Percentiles rank a stretch among this genome's conserved stretches.
Evolutionary conservation across 108 stramenopile species (phyloP).

Genomic region (Pseudonitzschia multiseries): DNA sequence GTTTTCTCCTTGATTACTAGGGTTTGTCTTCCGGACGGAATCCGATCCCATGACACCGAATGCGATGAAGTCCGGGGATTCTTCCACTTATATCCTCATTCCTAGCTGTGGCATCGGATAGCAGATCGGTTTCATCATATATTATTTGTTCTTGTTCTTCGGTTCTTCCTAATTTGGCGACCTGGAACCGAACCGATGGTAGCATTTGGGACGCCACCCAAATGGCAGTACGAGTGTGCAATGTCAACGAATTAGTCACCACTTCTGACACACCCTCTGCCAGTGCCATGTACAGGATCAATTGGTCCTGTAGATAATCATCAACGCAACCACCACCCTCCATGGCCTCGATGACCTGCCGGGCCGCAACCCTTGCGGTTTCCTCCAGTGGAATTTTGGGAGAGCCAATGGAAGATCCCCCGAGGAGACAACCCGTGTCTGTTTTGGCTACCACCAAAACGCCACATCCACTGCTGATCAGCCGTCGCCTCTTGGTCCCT

Average conservation of each 20-base stretch:
- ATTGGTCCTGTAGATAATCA: slow-evolving; percentile 69
- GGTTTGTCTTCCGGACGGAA: slow-evolving; percentile 10
- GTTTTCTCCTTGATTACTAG: not conserved
- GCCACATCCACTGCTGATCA: slow-evolving; percentile 39
- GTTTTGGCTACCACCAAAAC: slow-evolving; percentile 60
- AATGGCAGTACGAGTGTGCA: slow-evolving; percentile 70
- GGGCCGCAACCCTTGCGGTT: slow-evolving; percentile 45
- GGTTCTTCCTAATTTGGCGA: slow-evolving; percentile 20
- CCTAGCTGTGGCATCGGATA: not conserved
- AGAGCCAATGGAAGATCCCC: slow-evolving; percentile 48
- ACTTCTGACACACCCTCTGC: slow-evolving; percentile 60
- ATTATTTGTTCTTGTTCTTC: not conserved
- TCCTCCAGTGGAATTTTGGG: slow-evolving; percentile 37
- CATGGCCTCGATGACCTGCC: slow-evolving; percentile 45
- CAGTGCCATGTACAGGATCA: slow-evolving; percentile 71
- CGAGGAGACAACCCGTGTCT: slow-evolving; percentile 46
- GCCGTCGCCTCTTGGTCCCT: not conserved
- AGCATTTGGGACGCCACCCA: slow-evolving; percentile 46
- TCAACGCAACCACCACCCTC: slow-evolving; percentile 63
- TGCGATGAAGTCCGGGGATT: slow-evolving; percentile 42
- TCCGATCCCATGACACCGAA: slow-evolving; percentile 46
- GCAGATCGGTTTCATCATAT: not conserved
- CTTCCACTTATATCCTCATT: slow-evolving; percentile 19
- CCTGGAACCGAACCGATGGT: slow-evolving; percentile 37
- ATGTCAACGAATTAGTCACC: slow-evolving; percentile 53